phyloP scores from a whole-genome alignment of 805 yeast species.

The Candida bentonensis region DNA sequence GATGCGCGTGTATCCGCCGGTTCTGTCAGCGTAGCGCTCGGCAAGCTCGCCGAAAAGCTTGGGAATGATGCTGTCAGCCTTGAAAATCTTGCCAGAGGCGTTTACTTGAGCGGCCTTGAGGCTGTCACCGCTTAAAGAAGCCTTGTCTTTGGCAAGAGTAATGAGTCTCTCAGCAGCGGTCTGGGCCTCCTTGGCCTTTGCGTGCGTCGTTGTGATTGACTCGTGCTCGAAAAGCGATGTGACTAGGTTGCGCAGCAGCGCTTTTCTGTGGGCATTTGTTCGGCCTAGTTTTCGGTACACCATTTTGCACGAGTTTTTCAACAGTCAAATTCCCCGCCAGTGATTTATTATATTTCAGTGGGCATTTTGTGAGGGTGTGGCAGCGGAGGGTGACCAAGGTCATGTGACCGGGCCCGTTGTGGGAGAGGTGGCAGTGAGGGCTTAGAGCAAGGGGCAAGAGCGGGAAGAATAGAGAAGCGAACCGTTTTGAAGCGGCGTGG shows the following conservation, averaged over 20 bases:
- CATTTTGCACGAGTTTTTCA: too few species aligned
- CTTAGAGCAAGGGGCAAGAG: too few species aligned
- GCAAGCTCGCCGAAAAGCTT: constrained; percentile 54
- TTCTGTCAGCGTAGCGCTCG: constrained; percentile 46
- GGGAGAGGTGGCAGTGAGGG: too few species aligned
- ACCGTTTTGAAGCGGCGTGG: too few species aligned
- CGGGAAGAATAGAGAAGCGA: too few species aligned
- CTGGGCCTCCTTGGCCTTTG: constrained; percentile 61
- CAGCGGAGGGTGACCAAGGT: too few species aligned
- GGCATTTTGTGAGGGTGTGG: too few species aligned
- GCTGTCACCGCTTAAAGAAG: constrained; percentile 5
- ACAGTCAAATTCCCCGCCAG: too few species aligned
- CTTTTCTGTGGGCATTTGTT: constrained; percentile 36
- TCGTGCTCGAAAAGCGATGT: constrained; percentile 58
- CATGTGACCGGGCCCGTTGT: too few species aligned
- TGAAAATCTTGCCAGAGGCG: constrained; percentile 11
- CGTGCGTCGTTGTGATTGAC: constrained; percentile 55
- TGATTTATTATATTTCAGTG: too few species aligned
- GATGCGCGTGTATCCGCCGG: constrained; percentile 78
- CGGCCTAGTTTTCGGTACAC: constrained; percentile 22
- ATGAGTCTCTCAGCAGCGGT: constrained; percentile 49
- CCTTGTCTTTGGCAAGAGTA: constrained; percentile 36
- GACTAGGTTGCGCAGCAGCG: constrained; percentile 50
- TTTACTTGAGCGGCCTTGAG: not conserved
- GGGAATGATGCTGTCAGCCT: constrained; percentile 38